Evolutionary conservation across 169 alveolate genomes (phyloP).

Genomic region (Sarcocystis neurona): DNA sequence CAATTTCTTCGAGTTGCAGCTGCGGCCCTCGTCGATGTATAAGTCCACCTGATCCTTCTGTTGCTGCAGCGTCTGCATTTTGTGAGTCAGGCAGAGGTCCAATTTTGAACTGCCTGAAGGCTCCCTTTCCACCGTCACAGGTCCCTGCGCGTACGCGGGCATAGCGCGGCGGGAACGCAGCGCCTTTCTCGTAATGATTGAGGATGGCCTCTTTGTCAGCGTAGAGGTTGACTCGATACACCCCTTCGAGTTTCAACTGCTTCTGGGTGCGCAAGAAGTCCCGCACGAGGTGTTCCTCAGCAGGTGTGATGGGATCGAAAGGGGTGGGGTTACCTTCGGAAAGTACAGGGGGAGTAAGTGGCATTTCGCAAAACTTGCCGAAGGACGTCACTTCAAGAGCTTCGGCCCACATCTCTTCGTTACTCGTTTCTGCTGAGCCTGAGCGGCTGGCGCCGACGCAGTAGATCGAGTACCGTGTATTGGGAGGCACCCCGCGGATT

Average conservation of each 20-base stretch:
- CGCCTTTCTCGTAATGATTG: slow-evolving; percentile 68
- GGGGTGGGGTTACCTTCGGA: slow-evolving; percentile 66
- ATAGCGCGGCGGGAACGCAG: slow-evolving; percentile 67
- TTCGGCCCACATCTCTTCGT: slow-evolving; percentile 71
- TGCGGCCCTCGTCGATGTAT: no score
- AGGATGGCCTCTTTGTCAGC: slow-evolving; percentile 67
- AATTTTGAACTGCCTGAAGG: slow-evolving; percentile 71
- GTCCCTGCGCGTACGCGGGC: slow-evolving; percentile 76
- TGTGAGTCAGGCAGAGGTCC: slow-evolving; percentile 66
- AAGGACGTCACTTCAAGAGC: slow-evolving; percentile 71
- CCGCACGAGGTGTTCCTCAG: slow-evolving; percentile 73
- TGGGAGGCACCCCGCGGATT: slow-evolving; percentile 71
- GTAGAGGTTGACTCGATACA: slow-evolving; percentile 71
- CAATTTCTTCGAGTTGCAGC: slow-evolving; percentile 63
- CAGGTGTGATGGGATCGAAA: slow-evolving; percentile 72
- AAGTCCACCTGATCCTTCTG: no score
- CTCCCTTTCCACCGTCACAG: slow-evolving; percentile 69
- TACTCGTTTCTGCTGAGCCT: slow-evolving; percentile 67
- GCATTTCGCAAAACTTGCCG: slow-evolving; percentile 74
- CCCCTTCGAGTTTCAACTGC: slow-evolving; percentile 67
- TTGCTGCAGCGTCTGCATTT: slow-evolving; percentile 30
- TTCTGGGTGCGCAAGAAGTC: slow-evolving; percentile 69
- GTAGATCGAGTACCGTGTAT: slow-evolving; percentile 71
- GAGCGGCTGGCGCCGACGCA: slow-evolving; percentile 69
- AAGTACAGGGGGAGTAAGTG: slow-evolving; percentile 63